Evolutionary conservation across 352 stramenopile species (phyloP).

Genomic region (Globisporangium irregulare): DNA sequence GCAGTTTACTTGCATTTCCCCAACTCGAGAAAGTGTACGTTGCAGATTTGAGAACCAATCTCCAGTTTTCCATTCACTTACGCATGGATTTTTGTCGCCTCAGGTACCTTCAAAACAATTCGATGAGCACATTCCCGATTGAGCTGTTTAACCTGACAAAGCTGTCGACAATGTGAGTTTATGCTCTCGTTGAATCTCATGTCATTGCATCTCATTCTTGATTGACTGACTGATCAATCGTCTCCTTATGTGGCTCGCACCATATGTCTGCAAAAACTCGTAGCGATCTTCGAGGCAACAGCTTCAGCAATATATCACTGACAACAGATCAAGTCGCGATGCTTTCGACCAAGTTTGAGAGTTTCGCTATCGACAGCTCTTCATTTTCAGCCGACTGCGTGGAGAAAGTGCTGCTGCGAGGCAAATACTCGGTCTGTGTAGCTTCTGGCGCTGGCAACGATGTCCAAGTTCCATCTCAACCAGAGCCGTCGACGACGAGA

Average conservation of each 20-base stretch:
- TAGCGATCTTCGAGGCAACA: conserved; percentile 25
- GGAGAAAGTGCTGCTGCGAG: conserved; percentile 12
- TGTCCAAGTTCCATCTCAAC: neutral
- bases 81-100: neutral
- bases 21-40: conserved; percentile 21
- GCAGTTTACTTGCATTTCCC: conserved; percentile 10
- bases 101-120: conserved; percentile 24
- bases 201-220: neutral
- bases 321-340: conserved; percentile 9
- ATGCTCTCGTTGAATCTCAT: neutral
- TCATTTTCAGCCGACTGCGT: conserved; percentile 16
- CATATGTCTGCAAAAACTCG: neutral
- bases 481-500: neutral
- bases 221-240: neutral
- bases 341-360: conserved; percentile 11
- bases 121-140: conserved; percentile 15
- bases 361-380: conserved; percentile 15
- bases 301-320: conserved; percentile 9
- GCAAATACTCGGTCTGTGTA: conserved; percentile 16
- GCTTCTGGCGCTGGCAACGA: neutral
- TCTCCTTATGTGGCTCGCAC: no score
- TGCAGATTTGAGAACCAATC: neutral
- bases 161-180: conserved; percentile 12
- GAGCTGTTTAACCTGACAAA: conserved; percentile 19
- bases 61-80: neutral